Evolutionary conservation across 768 basidiomycete genomes (phyloP).

Genomic region (Tricholomella constricta): DNA sequence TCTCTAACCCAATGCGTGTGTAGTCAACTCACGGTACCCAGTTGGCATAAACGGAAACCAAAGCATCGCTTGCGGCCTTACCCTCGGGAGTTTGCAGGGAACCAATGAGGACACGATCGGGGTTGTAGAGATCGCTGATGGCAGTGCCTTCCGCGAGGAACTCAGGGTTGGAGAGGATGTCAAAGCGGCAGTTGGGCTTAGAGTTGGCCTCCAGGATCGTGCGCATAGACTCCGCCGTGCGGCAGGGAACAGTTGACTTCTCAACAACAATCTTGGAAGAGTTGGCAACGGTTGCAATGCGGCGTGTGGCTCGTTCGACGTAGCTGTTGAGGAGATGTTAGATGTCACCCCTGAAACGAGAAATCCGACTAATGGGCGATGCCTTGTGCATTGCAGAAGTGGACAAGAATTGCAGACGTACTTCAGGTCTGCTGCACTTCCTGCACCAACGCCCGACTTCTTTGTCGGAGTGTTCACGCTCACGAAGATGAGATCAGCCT

Average conservation of each 20-base stretch:
- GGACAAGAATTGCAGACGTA: constrained; percentile 29
- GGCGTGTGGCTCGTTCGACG: constrained; percentile 95
- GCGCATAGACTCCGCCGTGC: constrained; percentile 99
- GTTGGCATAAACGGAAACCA: constrained; percentile 86
- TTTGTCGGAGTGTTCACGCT: constrained; percentile 99
- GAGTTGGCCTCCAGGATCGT: constrained; percentile 99
- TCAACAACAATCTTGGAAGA: constrained; percentile 98
- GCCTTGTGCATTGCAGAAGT: neutral
- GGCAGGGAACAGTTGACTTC: constrained; percentile 98
- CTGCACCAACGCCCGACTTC: constrained; percentile 96
- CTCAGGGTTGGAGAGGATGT: constrained; percentile 99
- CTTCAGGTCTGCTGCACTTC: constrained; percentile 99
- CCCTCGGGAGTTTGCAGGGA: constrained; percentile 91
- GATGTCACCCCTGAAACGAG: constrained; percentile 6
- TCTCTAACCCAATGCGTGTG: neutral
- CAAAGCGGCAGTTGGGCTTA: constrained; percentile 85
- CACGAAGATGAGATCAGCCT: constrained; percentile 98
- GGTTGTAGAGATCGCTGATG: constrained; percentile 81
- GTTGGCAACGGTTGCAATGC: constrained; percentile 88
- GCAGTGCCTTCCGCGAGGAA: constrained; percentile 99
- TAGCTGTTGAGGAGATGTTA: constrained; percentile 57
- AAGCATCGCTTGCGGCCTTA: constrained; percentile 72
- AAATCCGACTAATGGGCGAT: neutral
- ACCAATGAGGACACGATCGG: constrained; percentile 97
- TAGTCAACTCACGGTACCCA: constrained; percentile 83